These are phyloP conservation scores for Aegle marmelos DNA, from an alignment of 345 rosid genomes.

Conservation along the genomic window DNA sequence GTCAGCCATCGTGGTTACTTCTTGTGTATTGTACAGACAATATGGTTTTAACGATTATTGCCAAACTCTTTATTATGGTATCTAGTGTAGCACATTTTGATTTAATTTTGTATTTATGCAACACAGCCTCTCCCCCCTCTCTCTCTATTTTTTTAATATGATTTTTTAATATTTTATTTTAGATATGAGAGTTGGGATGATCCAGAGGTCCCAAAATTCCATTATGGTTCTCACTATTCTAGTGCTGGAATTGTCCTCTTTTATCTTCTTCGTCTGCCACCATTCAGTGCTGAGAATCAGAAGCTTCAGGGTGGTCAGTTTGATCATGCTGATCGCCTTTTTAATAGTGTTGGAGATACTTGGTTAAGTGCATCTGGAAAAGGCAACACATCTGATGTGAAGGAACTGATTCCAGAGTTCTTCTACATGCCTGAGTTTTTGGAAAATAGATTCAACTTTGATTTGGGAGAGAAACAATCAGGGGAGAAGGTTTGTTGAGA, in stretches of 20 bases:
- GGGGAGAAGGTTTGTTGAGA: conserved; percentile 86
- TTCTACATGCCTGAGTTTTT: conserved; percentile 96
- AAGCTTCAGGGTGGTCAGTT: conserved; percentile 99
- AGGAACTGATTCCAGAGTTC: conserved; percentile 98
- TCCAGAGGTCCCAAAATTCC: conserved; percentile 98
- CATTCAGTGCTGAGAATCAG: conserved; percentile 96
- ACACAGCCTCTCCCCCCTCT: background rate
- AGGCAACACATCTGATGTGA: conserved; percentile 97
- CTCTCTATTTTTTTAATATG: conserved; percentile 4
- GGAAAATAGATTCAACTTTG: conserved; percentile 77
- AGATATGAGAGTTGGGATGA: conserved; percentile 99
- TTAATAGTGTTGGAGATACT: conserved; percentile 86
- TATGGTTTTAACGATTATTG: background rate
- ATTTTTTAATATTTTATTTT: conserved; percentile 24
- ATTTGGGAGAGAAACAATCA: conserved; percentile 96
- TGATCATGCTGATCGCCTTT: conserved; percentile 99
- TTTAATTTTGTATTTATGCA: background rate
- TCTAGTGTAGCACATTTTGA: background rate
- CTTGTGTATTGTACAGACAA: background rate
- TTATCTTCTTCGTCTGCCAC: conserved; percentile 97
- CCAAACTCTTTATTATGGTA: background rate
- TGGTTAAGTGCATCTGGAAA: conserved; percentile 99
- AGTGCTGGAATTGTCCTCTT: conserved; percentile 99
- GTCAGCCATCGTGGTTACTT: conserved; percentile 34
- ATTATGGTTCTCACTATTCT: conserved; percentile 99